A percentile compares a stretch with the other conserved stretches of the same genome.
Conservation (phyloP, 192 early-diverging fungal genomes). For the Backusella tarrabulga region DNA sequence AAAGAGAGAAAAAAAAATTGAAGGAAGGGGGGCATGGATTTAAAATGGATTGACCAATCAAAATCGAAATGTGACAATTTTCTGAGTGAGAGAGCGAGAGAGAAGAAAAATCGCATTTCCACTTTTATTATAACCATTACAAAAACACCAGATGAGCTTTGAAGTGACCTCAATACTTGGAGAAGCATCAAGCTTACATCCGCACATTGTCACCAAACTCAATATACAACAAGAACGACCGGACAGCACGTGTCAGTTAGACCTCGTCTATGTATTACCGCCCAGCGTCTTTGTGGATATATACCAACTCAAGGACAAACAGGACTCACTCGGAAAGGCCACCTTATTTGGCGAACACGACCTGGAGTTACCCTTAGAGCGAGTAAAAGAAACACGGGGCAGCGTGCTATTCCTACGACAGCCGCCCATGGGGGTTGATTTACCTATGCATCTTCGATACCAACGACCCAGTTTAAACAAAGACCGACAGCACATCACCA, state of each 20-base stretch:
- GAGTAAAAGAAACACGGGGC: conserved; percentile 8
- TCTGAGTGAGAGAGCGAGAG: neutral
- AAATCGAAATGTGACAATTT: neutral
- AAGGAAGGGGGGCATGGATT: conserved; percentile 1
- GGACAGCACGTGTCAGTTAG: conserved; percentile 8
- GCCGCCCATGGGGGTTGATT: neutral
- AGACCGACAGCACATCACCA: conserved; percentile 8
- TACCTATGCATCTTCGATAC: conserved; percentile 29
- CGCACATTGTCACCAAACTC: conserved; percentile 6
- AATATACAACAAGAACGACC: neutral
- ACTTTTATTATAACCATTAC: neutral
- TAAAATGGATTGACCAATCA: neutral
- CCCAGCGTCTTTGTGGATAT: conserved; percentile 28
- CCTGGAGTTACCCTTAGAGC: conserved; percentile 23
- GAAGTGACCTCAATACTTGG: neutral
- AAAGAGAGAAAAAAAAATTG: neutral
- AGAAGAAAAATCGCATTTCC: neutral
- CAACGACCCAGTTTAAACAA: neutral
- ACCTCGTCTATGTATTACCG: conserved; percentile 28
- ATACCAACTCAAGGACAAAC: conserved; percentile 18
- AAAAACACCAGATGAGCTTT: neutral
- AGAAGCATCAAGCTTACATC: conserved; percentile 15
- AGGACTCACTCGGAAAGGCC: neutral
- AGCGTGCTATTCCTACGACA: conserved; percentile 22
- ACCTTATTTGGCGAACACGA: conserved; percentile 22